Conservation (phyloP, 1,284 basidiomycete genomes). For the Melampsora larici-populina region DNA sequence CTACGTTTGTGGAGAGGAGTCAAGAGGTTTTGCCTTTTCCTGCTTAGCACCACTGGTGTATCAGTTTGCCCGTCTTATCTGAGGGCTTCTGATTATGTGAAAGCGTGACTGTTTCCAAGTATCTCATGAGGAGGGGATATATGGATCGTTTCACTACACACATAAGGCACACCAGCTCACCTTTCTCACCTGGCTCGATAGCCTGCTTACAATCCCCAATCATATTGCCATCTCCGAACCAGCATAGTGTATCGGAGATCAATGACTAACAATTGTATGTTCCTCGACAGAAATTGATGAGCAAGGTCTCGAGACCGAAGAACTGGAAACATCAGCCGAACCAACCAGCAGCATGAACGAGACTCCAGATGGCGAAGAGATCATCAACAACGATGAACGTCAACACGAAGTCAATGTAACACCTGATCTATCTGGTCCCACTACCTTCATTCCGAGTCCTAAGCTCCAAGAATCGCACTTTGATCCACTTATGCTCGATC, state of each 20-base stretch:
- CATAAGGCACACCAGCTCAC: no score
- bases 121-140: no score
- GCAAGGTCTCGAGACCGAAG: neutral
- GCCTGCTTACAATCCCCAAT: no score
- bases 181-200: no score
- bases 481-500: neutral
- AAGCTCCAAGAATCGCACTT: neutral
- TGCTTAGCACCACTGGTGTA: no score
- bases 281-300: neutral
- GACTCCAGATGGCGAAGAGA: neutral
- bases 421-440: neutral
- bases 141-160: no score
- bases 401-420: neutral
- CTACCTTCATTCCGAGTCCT: neutral
- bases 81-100: neutral
- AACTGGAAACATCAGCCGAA: neutral
- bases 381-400: neutral
- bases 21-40: no score
- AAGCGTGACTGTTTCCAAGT: no score
- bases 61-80: neutral
- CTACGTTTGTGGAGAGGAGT: no score
- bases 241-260: no score
- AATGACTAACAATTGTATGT: neutral
- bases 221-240: no score
- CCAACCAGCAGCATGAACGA: neutral